phyloP scores from a whole-genome alignment of 805 yeast genomes.

The Candida khao-thaluensis region DNA sequence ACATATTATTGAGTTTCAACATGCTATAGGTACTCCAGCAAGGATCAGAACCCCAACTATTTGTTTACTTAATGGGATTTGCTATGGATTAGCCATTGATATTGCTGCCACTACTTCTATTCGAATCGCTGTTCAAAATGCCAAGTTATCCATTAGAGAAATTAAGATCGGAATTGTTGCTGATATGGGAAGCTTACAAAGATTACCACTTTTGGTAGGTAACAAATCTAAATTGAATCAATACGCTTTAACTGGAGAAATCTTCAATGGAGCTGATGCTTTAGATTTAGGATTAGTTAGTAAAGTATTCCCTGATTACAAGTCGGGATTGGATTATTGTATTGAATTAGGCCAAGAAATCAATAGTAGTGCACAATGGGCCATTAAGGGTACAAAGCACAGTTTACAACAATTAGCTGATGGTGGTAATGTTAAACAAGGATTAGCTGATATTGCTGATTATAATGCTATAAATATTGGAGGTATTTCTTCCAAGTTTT shows the following conservation, averaged over 20 bases:
- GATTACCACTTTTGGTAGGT: constrained; percentile 54
- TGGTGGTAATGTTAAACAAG: constrained; percentile 42
- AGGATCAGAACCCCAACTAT: constrained; percentile 60
- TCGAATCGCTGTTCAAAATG: constrained; percentile 53
- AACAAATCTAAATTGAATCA: constrained; percentile 60
- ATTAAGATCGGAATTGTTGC: constrained; percentile 74
- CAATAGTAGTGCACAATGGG: constrained; percentile 51
- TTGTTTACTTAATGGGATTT: constrained; percentile 61
- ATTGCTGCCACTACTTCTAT: constrained; percentile 58
- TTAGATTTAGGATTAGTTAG: constrained; percentile 54
- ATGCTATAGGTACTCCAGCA: constrained; percentile 48
- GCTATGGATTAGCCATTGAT: constrained; percentile 69
- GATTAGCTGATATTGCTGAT: constrained; percentile 52
- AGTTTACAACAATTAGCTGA: constrained; percentile 43
- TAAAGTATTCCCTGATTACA: constrained; percentile 43
- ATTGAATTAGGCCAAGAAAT: constrained; percentile 48
- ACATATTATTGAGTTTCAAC: constrained; percentile 58
- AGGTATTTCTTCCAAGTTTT: constrained; percentile 9
- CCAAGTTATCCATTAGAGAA: constrained; percentile 61
- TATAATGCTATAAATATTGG: constrained; percentile 36
- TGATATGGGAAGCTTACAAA: constrained; percentile 74
- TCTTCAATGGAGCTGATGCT: constrained; percentile 57
- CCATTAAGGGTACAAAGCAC: constrained; percentile 63
- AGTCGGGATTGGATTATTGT: constrained; percentile 51
- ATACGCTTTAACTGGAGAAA: constrained; percentile 59